phyloP scores from a whole-genome alignment of 1,284 basidiomycete species.

The Ustilago xerochloae region DNA sequence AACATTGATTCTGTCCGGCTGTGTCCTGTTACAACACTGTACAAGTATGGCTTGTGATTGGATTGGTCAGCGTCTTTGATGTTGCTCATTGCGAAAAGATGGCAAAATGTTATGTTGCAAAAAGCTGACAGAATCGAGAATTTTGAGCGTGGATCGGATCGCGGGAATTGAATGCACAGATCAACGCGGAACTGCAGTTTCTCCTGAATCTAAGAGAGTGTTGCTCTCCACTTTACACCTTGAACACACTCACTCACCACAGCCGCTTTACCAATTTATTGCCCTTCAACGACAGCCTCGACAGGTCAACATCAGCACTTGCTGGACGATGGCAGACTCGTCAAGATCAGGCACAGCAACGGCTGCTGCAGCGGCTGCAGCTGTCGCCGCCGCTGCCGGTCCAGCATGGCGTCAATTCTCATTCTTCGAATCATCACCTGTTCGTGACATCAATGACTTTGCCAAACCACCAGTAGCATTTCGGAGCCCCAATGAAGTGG shows the following conservation, averaged over 20 bases:
- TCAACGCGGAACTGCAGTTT: background rate
- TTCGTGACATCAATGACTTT: constrained; percentile 56
- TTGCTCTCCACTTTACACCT: background rate
- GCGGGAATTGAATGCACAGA: background rate
- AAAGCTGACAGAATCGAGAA: background rate
- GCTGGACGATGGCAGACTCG: too few relatives aligned
- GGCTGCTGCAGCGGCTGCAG: constrained; percentile 33
- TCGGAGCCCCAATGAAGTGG: constrained; percentile 46
- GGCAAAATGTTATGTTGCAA: background rate
- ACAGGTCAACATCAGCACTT: background rate
- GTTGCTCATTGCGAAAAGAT: background rate
- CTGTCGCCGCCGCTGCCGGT: too few relatives aligned
- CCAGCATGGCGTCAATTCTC: constrained; percentile 61
- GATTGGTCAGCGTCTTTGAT: background rate
- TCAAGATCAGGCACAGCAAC: constrained; percentile 44
- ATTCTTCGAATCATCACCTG: constrained; percentile 53
- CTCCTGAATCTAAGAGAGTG: background rate
- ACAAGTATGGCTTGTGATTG: too few relatives aligned
- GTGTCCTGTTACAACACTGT: too few relatives aligned
- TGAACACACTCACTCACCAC: constrained; percentile 25
- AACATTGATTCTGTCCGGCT: too few relatives aligned
- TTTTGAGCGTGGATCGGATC: background rate
- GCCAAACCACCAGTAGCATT: constrained; percentile 42
- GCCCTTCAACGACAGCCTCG: background rate
- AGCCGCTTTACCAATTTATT: constrained; percentile 8